phyloP scores from a whole-genome alignment of 2,329 filamentous ascomycete species.

The Paraphoma sp. region DNA sequence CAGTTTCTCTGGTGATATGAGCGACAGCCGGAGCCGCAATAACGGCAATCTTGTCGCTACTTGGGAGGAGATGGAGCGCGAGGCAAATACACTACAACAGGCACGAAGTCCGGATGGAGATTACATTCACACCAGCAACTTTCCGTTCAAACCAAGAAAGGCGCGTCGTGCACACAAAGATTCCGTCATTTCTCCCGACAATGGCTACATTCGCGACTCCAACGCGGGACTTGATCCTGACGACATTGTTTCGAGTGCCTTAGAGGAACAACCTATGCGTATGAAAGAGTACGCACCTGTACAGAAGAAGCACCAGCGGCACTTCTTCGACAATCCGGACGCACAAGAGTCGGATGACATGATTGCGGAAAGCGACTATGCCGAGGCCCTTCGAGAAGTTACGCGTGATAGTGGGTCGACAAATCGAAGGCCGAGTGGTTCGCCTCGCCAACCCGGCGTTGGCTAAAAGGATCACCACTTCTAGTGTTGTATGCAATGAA shows the following conservation, averaged over 20 bases:
- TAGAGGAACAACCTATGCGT: conserved; percentile 24
- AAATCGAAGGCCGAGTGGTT: conserved; percentile 3
- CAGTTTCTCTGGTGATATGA: conserved; percentile 45
- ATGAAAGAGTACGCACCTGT: conserved; percentile 15
- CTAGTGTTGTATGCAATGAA: background rate
- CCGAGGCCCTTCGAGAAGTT: conserved; percentile 36
- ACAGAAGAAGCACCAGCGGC: conserved; percentile 24
- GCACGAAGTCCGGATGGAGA: conserved; percentile 41
- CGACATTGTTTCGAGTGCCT: conserved; percentile 38
- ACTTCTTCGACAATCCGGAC: conserved; percentile 25
- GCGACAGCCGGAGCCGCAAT: conserved; percentile 40
- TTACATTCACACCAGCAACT: conserved; percentile 37
- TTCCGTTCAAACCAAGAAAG: conserved; percentile 29
- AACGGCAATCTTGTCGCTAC: conserved; percentile 38
- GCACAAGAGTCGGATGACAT: conserved; percentile 22
- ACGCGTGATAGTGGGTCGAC: conserved; percentile 17
- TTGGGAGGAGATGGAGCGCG: conserved; percentile 44
- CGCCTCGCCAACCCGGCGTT: conserved; percentile 2
- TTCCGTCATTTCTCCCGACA: conserved; percentile 31
- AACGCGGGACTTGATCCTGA: conserved; percentile 31
- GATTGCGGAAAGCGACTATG: conserved; percentile 36
- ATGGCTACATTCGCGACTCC: conserved; percentile 11
- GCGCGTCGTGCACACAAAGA: conserved; percentile 31
- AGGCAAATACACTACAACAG: conserved; percentile 31
- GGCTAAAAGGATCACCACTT: conserved; percentile 1